phyloP scores from a whole-genome alignment of 495 filamentous ascomycete genomes.

The Aspergillus conjunctus region DNA sequence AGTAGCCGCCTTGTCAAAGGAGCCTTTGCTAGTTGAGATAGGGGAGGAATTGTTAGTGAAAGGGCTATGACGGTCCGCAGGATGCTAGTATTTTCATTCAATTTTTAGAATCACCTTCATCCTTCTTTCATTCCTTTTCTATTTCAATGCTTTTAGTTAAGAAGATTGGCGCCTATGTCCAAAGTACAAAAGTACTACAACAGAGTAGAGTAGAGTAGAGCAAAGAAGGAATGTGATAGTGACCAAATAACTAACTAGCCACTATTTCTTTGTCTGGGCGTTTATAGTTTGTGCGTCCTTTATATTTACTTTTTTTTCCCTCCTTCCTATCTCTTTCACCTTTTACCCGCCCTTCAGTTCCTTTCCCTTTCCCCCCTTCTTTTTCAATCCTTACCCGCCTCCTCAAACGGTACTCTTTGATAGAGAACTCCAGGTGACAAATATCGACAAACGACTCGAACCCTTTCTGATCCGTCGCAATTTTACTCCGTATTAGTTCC shows the following conservation, averaged over 20 bases:
- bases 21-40: conserved; percentile 63
- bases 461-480: no score
- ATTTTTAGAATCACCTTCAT: neutral
- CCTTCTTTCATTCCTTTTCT: neutral
- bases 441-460: no score
- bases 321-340: neutral
- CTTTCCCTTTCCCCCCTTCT: neutral
- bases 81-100: no score
- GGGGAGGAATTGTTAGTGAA: conserved; percentile 49
- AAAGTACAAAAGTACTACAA: neutral
- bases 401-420: no score
- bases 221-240: no score
- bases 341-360: neutral
- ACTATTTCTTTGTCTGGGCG: neutral
- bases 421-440: no score
- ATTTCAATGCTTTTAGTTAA: neutral
- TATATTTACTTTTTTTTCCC: neutral
- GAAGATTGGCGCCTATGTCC: neutral
- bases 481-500: no score
- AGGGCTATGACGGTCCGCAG: conserved; percentile 18
- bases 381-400: neutral
- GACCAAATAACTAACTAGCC: no score
- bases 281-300: neutral
- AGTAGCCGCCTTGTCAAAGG: conserved; percentile 50
- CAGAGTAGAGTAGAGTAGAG: no score